These are phyloP conservation scores for Mayamaea pseudoterrestris DNA, from an alignment of 108 stramenopile species.

Conservation along the genomic window DNA sequence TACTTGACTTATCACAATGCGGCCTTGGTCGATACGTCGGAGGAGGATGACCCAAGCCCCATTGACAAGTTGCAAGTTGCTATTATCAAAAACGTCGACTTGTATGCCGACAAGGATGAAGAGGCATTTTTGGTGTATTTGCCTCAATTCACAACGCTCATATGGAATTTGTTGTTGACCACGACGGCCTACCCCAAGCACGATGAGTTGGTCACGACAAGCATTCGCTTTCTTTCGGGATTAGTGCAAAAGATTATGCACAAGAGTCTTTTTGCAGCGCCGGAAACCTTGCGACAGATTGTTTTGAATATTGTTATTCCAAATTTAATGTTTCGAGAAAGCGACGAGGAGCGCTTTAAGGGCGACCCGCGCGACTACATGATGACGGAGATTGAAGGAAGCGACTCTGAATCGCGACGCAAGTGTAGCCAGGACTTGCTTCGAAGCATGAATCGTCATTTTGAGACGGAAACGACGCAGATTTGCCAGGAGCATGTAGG, in stretches of 20 bases:
- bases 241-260: conserved; percentile 88
- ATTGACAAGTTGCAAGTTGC: conserved; percentile 83
- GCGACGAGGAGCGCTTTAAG: conserved; percentile 89
- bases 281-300: conserved; percentile 76
- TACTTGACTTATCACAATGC: conserved; percentile 82
- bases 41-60: conserved; percentile 75
- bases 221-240: conserved; percentile 84
- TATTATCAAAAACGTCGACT: conserved; percentile 84
- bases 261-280: conserved; percentile 61
- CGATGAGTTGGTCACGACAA: conserved; percentile 82
- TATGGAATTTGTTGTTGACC: conserved; percentile 85
- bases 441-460: conserved; percentile 87
- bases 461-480: conserved; percentile 68
- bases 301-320: conserved; percentile 89
- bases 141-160: conserved; percentile 63
- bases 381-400: conserved; percentile 90
- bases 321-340: conserved; percentile 84
- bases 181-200: conserved; percentile 56
- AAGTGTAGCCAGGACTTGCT: conserved; percentile 87
- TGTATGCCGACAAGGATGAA: conserved; percentile 94
- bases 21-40: conserved; percentile 61
- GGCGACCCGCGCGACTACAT: conserved; percentile 96
- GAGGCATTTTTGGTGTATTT: conserved; percentile 82
- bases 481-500: conserved; percentile 76
- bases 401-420: conserved; percentile 88